Evolutionary conservation across 164 flowering plant genomes (phyloP).

Genomic region (Aristolochia contorta): DNA sequence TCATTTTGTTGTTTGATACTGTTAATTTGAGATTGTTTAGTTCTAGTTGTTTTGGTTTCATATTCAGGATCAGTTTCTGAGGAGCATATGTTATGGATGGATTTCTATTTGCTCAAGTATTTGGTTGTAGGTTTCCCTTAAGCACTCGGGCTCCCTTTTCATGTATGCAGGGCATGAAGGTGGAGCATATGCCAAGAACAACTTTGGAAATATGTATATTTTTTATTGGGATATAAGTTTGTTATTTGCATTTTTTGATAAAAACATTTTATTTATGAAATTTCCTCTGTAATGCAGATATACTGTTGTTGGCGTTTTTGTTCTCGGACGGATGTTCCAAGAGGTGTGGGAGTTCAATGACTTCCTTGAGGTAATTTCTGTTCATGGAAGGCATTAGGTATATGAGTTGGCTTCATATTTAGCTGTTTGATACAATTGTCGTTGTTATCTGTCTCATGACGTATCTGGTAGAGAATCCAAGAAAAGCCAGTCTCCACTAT

Average conservation of each 20-base stretch:
- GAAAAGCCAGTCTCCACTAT: not conserved
- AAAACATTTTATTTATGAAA: not conserved
- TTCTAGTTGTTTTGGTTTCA: not conserved
- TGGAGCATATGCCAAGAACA: constrained; percentile 97
- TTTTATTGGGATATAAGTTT: not conserved
- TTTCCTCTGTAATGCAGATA: constrained; percentile 37
- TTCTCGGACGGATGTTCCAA: constrained; percentile 74
- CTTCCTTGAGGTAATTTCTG: constrained; percentile 66
- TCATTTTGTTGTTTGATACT: not conserved
- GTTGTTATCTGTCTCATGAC: no score
- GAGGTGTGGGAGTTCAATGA: constrained; percentile 92
- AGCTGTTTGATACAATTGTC: no score
- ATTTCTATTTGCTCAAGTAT: not conserved
- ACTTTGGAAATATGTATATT: constrained; percentile 83
- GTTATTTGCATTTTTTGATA: not conserved
- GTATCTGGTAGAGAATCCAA: not conserved
- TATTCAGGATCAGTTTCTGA: not conserved
- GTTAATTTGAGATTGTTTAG: not conserved
- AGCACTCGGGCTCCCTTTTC: constrained; percentile 95
- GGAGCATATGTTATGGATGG: not conserved
- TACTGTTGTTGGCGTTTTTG: constrained; percentile 98
- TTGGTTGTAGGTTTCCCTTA: constrained; percentile 69
- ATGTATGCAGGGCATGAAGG: constrained; percentile 97
- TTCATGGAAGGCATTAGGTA: not conserved
- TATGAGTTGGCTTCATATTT: no score